Conservation (phyloP, 345 rosid genomes). For the Raphanus sativus region DNA sequence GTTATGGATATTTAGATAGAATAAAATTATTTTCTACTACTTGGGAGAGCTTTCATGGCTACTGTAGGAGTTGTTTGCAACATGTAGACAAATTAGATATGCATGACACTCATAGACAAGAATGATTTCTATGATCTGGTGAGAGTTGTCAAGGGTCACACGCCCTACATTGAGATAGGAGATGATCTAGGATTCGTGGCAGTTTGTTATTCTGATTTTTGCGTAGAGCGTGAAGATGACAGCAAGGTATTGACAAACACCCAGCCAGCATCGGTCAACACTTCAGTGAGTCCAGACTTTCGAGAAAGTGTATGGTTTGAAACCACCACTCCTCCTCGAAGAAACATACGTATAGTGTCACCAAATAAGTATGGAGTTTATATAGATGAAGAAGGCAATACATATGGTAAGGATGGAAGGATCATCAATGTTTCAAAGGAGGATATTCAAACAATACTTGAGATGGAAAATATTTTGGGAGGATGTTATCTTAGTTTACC, state of each 20-base stretch:
- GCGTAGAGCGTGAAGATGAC: neutral
- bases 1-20: neutral
- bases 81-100: neutral
- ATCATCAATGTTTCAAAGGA: no score
- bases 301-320: neutral
- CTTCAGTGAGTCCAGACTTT: no score
- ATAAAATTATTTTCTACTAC: neutral
- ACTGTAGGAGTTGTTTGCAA: neutral
- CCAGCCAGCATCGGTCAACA: neutral
- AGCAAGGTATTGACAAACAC: neutral
- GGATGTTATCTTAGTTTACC: no score
- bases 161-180: neutral
- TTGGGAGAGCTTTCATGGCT: neutral
- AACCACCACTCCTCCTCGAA: neutral
- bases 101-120: neutral
- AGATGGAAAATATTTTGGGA: no score
- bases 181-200: neutral
- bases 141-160: neutral
- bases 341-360: no score
- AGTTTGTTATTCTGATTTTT: neutral
- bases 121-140: neutral
- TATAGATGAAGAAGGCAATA: no score
- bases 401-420: no score
- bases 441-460: no score
- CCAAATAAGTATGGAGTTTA: no score